A percentile compares a stretch with the other conserved stretches of the same genome.
Conservation (phyloP, 2,329 filamentous ascomycete species). For the Drechslerella stenobrocha region DNA sequence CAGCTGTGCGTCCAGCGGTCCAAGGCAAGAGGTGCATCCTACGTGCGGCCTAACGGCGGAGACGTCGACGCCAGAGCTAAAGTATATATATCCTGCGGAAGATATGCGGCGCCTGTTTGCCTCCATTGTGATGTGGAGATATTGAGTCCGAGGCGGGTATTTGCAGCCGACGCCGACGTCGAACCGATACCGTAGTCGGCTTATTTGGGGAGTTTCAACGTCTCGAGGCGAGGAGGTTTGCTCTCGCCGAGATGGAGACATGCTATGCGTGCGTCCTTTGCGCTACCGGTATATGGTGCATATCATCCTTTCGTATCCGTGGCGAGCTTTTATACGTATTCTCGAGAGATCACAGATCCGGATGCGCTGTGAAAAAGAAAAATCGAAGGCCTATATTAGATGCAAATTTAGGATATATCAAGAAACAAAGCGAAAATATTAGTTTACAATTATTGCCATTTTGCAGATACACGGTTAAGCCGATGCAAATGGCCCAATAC, state of each 20-base stretch:
- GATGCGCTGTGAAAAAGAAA: no score
- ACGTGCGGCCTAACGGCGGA: conserved; percentile 11
- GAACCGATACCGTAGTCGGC: background rate
- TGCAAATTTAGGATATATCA: no score
- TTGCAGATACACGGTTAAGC: background rate
- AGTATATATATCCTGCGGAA: background rate
- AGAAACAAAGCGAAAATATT: no score
- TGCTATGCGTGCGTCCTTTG: conserved; percentile 3
- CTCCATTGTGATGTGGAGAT: background rate
- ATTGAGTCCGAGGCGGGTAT: background rate
- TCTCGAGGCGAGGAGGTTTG: background rate
- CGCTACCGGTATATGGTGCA: no score
- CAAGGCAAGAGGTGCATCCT: no score
- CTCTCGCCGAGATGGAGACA: background rate
- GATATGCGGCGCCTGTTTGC: conserved; percentile 2
- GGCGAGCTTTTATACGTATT: background rate
- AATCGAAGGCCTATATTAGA: no score
- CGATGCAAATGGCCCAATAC: background rate
- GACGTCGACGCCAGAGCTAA: no score
- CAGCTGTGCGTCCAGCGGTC: no score
- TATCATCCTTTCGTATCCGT: no score
- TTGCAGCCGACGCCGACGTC: background rate
- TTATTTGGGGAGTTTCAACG: background rate
- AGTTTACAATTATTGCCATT: no score
- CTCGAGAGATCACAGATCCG: background rate